Base-by-base conservation (phyloP, 306 rosid genomes). In the Rosa chinensis region DNA sequence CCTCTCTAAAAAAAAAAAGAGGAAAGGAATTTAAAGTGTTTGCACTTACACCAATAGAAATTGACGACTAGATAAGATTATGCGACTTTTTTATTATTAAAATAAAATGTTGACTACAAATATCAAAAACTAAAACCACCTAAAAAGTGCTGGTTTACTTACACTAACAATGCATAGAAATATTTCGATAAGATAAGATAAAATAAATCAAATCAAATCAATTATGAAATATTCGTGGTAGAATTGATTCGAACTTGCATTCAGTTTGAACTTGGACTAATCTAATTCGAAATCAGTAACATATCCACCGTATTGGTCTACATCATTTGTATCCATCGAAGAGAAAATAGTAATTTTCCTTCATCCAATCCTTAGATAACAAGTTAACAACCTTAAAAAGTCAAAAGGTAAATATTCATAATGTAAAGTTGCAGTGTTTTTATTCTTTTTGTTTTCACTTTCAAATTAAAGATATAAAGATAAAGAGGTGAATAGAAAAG, bases 401-500 rank as follows among this genome's bases (percentile, higher is more conserved):
- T 1, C 35, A 32, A 32, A 32, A 32, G 37, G 66, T 21, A 10
- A 58, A 59, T 59, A 10, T 21, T 59, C 35, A 59, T 23, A 35
- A 4, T 10, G 39, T 25, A 25, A 61, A 61, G 39, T 61, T 25
- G 35, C 35, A 1, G 66, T 5, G n/a, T 5, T 28, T 82, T 67
- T 25, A 47, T 1, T 56, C 40, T 25, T 40, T 56, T 21, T 21
- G 52, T 74, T 55, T 66, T 39, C 67, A 20, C 67, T 55, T 74
- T 39, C 53, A 42, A 58, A 74, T 40, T 42, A 79, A 72, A 49
- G 44, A 66, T 47, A 79, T 47, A 79, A 39, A 37, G 78, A 77
- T 56, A 79, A 49, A 69, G 73, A 35, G 55, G 79, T 75, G 80
- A 77, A 39, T 74, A 18, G 25, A 48, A 70, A 55, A 21, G 77